phyloP scores from a whole-genome alignment of 176 grass and related monocot genomes.

The Triticum monococcum region DNA sequence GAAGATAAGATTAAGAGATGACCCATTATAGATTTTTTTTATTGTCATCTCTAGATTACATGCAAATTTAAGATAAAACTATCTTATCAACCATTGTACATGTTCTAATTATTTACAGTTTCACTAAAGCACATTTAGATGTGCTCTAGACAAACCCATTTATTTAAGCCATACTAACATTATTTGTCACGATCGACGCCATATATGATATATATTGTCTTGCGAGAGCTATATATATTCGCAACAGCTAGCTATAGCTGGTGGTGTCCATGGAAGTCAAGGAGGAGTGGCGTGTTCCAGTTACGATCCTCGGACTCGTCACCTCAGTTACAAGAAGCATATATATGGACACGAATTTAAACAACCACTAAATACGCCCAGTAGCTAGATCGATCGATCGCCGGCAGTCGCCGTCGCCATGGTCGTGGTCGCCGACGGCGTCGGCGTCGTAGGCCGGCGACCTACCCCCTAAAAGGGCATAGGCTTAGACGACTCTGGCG shows the following conservation, averaged over 20 bases:
- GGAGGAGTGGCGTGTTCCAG: conserved; percentile 40
- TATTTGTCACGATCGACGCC: conserved; percentile 19
- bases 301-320: conserved; percentile 39
- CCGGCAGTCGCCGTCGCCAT: conserved; percentile 13
- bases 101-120: not conserved
- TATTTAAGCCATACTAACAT: not conserved
- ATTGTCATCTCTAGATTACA: no score
- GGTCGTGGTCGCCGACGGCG: not conserved
- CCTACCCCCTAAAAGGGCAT: conserved; percentile 46
- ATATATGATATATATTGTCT: conserved; percentile 15
- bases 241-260: not conserved
- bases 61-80: no score
- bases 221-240: not conserved
- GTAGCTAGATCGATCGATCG: not conserved
- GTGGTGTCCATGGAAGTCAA: not conserved
- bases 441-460: conserved; percentile 28
- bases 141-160: no score
- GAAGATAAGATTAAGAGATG: no score
- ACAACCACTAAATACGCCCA: not conserved
- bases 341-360: conserved; percentile 14
- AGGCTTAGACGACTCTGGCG: conserved; percentile 31
- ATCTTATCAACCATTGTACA: no score
- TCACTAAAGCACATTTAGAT: no score
- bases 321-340: not conserved
- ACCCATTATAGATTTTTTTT: no score